Evolutionary conservation across 2,329 filamentous ascomycete genomes (phyloP).

Genomic region (Aureobasidium sp.): DNA sequence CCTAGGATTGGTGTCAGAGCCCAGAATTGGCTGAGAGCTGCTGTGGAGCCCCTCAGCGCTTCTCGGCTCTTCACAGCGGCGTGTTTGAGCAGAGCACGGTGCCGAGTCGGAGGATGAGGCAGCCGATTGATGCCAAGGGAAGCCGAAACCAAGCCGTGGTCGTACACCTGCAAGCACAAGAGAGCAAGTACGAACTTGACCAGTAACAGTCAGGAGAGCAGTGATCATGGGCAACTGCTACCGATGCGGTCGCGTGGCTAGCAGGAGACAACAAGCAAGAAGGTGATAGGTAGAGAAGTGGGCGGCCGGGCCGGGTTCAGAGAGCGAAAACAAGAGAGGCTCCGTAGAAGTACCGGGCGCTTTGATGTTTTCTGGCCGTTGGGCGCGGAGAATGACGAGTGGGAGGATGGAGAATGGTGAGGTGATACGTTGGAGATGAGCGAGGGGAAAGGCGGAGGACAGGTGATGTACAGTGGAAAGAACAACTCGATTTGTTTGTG

Average conservation of each 20-base stretch:
- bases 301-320: background rate
- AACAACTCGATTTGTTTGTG: background rate
- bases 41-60: background rate
- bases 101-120: conserved; percentile 7
- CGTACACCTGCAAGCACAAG: background rate
- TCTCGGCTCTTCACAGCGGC: background rate
- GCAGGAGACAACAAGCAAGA: background rate
- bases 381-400: conserved; percentile 12
- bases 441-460: conserved; percentile 9
- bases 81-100: background rate
- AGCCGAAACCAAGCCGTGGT: background rate
- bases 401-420: conserved; percentile 7
- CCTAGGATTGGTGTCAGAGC: background rate
- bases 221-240: background rate
- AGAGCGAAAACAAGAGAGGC: background rate
- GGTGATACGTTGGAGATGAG: conserved; percentile 7
- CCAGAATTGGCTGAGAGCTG: background rate
- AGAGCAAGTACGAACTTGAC: background rate
- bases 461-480: background rate
- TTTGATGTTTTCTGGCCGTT: background rate
- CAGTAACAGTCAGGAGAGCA: background rate
- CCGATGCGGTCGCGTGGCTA: background rate
- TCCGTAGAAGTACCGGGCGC: conserved; percentile 15
- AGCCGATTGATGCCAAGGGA: conserved; percentile 4
- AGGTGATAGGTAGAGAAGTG: background rate